Evolutionary conservation across 1,139 yeast genomes (phyloP).

Genomic region (Kluyveromyces sp.): DNA sequence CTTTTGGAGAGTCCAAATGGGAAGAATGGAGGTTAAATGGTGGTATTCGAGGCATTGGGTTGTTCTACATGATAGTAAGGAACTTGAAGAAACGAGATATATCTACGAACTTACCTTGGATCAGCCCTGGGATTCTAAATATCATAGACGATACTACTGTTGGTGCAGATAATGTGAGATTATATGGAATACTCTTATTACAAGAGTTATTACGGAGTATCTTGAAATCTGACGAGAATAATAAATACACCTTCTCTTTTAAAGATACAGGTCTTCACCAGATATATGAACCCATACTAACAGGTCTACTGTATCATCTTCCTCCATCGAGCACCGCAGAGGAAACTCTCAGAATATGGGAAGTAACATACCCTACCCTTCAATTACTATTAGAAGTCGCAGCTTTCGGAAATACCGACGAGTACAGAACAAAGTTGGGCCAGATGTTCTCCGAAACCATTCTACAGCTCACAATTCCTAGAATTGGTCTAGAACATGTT

Average conservation of each 20-base stretch:
- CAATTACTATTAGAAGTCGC: conserved; percentile 14
- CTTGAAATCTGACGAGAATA: conserved; percentile 4
- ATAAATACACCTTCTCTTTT: conserved; percentile 17
- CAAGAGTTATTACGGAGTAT: conserved; percentile 11
- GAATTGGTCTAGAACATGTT: conserved; percentile 19
- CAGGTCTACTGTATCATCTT: conserved; percentile 21
- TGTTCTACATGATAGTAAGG: conserved; percentile 18
- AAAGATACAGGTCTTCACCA: conserved; percentile 21
- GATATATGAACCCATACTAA: conserved; percentile 20
- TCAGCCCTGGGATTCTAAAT: conserved; percentile 28
- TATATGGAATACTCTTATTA: conserved; percentile 21
- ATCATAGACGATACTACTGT: conserved; percentile 23
- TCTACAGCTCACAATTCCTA: conserved; percentile 22
- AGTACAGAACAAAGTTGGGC: conserved; percentile 9
- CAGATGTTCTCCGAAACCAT: conserved; percentile 19
- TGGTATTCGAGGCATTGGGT: conserved; percentile 22
- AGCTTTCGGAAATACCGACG: conserved; percentile 5
- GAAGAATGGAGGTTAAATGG: conserved; percentile 20
- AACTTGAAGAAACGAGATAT: conserved; percentile 15
- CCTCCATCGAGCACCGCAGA: conserved; percentile 23
- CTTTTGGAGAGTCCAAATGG: conserved; percentile 17
- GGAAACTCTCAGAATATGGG: conserved; percentile 16
- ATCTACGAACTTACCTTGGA: conserved; percentile 27
- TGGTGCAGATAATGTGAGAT: conserved; percentile 18
- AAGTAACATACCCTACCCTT: conserved; percentile 21